Evolutionary conservation across 345 rosid species (phyloP).

Genomic region (Syzygium aqueum): DNA sequence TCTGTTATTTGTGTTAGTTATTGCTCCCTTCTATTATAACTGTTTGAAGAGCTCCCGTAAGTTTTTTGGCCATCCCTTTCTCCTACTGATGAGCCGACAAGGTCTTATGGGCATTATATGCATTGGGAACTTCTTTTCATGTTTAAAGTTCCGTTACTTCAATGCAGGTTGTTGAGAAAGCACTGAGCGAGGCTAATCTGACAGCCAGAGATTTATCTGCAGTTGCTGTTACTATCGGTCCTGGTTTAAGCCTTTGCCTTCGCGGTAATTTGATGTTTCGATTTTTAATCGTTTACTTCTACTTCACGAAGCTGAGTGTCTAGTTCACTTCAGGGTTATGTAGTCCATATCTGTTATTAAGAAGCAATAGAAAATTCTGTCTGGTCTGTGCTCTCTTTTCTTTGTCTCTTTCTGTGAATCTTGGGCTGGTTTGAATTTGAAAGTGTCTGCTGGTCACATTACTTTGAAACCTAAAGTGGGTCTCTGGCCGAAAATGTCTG

Average conservation of each 20-base stretch:
- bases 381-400: background rate
- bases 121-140: background rate
- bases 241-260: constrained; percentile 93
- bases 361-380: background rate
- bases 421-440: background rate
- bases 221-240: constrained; percentile 98
- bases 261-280: constrained; percentile 43
- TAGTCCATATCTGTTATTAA: background rate
- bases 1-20: background rate
- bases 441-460: background rate
- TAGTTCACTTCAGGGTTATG: background rate
- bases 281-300: background rate
- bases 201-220: constrained; percentile 71
- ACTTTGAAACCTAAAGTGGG: background rate
- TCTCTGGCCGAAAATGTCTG: background rate
- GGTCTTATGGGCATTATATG: background rate
- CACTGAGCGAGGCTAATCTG: constrained; percentile 63
- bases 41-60: background rate
- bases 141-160: background rate
- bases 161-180: constrained; percentile 77
- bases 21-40: background rate
- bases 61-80: background rate
- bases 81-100: background rate
- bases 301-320: background rate
- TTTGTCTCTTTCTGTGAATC: background rate